Percentiles rank a stretch among this genome's conserved stretches.
phyloP scores from a whole-genome alignment of 176 grass and related monocot genomes.

The Secale cereale region DNA sequence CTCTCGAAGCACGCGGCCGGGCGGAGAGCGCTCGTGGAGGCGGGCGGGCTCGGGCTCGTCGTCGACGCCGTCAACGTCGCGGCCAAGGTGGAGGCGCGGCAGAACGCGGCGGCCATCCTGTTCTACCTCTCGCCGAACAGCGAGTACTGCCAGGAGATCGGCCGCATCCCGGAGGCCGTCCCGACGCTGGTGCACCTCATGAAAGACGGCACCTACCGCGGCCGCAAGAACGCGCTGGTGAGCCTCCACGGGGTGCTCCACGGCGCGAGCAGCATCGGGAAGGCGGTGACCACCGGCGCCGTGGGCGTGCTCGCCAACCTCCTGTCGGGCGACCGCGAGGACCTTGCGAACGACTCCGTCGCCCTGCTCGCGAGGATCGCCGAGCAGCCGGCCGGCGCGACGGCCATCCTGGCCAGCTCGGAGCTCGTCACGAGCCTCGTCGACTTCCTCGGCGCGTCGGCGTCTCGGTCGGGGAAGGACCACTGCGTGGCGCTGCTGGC shows the following conservation, averaged over 20 bases:
- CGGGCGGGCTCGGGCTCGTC: slow-evolving; percentile 54
- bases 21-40: slow-evolving; percentile 44
- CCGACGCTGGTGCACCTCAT: slow-evolving; percentile 58
- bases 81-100: slow-evolving; percentile 42
- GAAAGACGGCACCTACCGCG: slow-evolving; percentile 44
- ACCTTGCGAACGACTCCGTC: slow-evolving; percentile 47
- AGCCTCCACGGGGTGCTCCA: slow-evolving; percentile 59
- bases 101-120: slow-evolving; percentile 76
- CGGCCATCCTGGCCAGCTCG: slow-evolving; percentile 33
- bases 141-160: slow-evolving; percentile 61
- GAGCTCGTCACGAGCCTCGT: slow-evolving; percentile 41
- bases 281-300: slow-evolving; percentile 45
- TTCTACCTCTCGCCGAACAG: slow-evolving; percentile 79
- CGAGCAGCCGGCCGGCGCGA: slow-evolving; percentile 41
- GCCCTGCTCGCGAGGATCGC: slow-evolving; percentile 58
- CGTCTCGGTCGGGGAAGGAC: slow-evolving; percentile 52
- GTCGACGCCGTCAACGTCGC: slow-evolving; percentile 53
- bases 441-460: slow-evolving; percentile 43
- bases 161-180: slow-evolving; percentile 53
- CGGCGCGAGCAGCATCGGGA: slow-evolving; percentile 16
- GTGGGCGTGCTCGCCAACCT: slow-evolving; percentile 47
- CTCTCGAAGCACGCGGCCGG: slow-evolving; percentile 70
- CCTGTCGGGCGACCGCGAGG: slow-evolving; percentile 28
- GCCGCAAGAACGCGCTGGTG: slow-evolving; percentile 65
- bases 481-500: slow-evolving; percentile 56